Evolutionary conservation across 2,329 filamentous ascomycete genomes (phyloP).

Genomic region (Lachnellula arida): DNA sequence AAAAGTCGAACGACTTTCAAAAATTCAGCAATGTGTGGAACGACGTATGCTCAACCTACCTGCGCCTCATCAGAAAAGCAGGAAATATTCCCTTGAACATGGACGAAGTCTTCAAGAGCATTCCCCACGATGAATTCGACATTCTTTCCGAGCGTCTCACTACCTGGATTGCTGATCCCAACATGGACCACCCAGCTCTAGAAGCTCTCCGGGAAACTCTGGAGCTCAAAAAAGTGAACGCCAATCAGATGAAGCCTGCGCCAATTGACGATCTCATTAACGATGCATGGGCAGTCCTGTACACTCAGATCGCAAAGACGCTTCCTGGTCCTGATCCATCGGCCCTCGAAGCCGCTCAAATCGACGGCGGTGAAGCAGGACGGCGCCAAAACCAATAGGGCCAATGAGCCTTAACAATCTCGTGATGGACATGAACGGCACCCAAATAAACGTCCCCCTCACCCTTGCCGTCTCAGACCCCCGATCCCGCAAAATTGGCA

Average conservation of each 20-base stretch:
- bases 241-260: slow-evolving; percentile 77
- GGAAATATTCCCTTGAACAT: slow-evolving; percentile 54
- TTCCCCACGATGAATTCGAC: slow-evolving; percentile 62
- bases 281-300: slow-evolving; percentile 80
- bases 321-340: slow-evolving; percentile 38
- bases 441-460: slow-evolving; percentile 21
- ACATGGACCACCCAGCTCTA: slow-evolving; percentile 44
- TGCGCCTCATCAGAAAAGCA: slow-evolving; percentile 50
- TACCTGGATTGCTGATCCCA: slow-evolving; percentile 48
- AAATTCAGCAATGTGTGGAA: slow-evolving; percentile 26
- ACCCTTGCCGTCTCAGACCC: slow-evolving; percentile 23
- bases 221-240: slow-evolving; percentile 76
- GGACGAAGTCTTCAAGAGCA: slow-evolving; percentile 62
- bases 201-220: slow-evolving; percentile 62
- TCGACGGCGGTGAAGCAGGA: slow-evolving; percentile 44
- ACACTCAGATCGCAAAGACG: slow-evolving; percentile 58
- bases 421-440: slow-evolving; percentile 30
- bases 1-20: slow-evolving; percentile 52
- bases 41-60: slow-evolving; percentile 27
- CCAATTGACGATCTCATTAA: slow-evolving; percentile 90
- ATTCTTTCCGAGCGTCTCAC: slow-evolving; percentile 55
- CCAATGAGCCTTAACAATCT: slow-evolving; percentile 31
- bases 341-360: slow-evolving; percentile 42
- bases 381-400: slow-evolving; percentile 15
- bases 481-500: slow-evolving; percentile 26